A percentile compares a stretch with the other conserved stretches of the same genome.
Conservation (phyloP, 306 rosid species). For the Medicago lupulina region DNA sequence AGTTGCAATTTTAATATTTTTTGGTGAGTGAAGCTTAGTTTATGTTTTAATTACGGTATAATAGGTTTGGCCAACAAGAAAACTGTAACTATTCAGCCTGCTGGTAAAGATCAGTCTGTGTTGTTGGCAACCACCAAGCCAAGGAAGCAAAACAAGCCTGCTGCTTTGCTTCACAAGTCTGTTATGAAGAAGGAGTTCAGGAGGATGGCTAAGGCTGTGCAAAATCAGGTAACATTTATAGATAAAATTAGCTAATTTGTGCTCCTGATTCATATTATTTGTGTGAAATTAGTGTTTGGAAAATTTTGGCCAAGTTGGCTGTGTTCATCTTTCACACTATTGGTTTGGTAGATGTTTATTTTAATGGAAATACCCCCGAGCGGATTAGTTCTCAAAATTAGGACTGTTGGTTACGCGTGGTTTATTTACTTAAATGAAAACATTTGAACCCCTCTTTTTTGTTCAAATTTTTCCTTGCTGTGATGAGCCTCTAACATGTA, state of each 20-base stretch:
- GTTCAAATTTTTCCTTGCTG: background rate
- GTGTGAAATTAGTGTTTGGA: background rate
- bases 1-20: background rate
- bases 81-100: constrained; percentile 77
- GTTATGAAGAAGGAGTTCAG: constrained; percentile 85
- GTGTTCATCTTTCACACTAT: background rate
- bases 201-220: constrained; percentile 78
- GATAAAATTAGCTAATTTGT: background rate
- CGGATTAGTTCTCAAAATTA: background rate
- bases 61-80: constrained; percentile 97
- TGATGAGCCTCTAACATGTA: constrained; percentile 63
- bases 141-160: constrained; percentile 91
- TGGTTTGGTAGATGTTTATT: background rate
- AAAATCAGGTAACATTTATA: constrained; percentile 66
- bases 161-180: constrained; percentile 77
- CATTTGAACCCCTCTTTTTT: background rate
- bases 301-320: background rate
- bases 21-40: background rate
- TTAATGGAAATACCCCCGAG: background rate
- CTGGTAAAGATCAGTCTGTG: constrained; percentile 77
- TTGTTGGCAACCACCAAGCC: constrained; percentile 83
- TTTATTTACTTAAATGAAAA: background rate
- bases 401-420: background rate
- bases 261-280: background rate
- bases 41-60: background rate